These are phyloP conservation scores for Dipteronia dyeriana DNA, from an alignment of 345 rosid genomes.

Conservation along the genomic window DNA sequence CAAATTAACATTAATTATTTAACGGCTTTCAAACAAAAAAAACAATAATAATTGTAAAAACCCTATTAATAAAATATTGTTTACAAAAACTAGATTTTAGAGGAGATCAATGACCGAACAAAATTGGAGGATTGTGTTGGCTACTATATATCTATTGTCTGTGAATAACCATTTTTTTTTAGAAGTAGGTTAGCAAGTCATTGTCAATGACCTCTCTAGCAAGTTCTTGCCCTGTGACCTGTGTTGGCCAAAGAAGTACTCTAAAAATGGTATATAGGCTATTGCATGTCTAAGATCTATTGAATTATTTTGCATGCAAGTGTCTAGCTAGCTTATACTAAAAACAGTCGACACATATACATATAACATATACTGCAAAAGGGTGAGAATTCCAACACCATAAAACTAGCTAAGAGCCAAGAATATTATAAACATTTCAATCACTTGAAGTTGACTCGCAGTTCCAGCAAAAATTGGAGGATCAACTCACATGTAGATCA, in stretches of 20 bases:
- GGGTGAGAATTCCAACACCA: background rate
- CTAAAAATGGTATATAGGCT: too few species aligned
- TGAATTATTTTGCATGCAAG: background rate
- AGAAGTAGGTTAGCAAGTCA: background rate
- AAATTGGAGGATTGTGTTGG: background rate
- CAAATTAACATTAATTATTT: too few species aligned
- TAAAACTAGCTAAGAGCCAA: too few species aligned
- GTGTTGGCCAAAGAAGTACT: too few species aligned
- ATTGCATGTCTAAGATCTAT: background rate
- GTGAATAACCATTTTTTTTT: background rate
- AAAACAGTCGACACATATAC: too few species aligned
- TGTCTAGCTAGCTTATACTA: too few species aligned
- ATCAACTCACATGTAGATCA: background rate
- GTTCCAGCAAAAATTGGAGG: background rate
- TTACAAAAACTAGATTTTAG: background rate
- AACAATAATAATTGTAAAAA: too few species aligned
- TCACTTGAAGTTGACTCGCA: conserved; percentile 4
- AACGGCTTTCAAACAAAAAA: too few species aligned
- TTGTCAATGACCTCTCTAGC: too few species aligned
- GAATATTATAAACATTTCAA: background rate
- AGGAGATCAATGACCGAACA: background rate
- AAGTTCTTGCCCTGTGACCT: too few species aligned
- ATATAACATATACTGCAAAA: background rate
- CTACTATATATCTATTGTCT: background rate
- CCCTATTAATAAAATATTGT: background rate